phyloP scores from a whole-genome alignment of 495 filamentous ascomycete species.

The Hypoxylon subgilvum region DNA sequence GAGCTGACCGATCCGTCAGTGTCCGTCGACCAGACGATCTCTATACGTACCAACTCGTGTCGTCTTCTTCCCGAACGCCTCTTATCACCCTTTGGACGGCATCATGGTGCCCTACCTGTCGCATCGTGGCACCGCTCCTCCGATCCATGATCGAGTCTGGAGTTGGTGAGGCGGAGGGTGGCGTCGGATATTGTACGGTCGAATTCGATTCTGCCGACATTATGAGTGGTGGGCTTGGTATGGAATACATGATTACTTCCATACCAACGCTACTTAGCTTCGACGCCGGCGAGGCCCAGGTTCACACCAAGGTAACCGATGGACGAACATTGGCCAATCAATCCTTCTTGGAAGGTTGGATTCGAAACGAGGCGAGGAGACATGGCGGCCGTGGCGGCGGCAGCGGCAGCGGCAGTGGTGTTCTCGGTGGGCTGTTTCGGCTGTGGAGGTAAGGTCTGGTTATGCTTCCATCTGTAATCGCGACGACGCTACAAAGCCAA shows the following conservation, averaged over 20 bases:
- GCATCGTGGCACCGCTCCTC: constrained; percentile 59
- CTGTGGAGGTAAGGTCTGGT: constrained; percentile 28
- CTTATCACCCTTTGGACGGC: constrained; percentile 75
- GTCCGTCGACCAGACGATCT: constrained; percentile 67
- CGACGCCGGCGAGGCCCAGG: constrained; percentile 63
- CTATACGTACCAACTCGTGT: constrained; percentile 63
- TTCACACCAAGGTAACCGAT: constrained; percentile 59
- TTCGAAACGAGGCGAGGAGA: constrained; percentile 62
- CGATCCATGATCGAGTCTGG: constrained; percentile 59
- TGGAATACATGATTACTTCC: constrained; percentile 66
- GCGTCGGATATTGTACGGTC: constrained; percentile 65
- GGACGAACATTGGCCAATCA: constrained; percentile 60
- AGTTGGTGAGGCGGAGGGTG: constrained; percentile 65
- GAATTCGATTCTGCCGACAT: constrained; percentile 68
- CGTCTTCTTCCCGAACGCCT: constrained; percentile 62
- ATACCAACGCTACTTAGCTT: constrained; percentile 74
- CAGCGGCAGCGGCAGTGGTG: constrained; percentile 41
- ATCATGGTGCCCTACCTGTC: constrained; percentile 67
- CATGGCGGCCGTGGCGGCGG: constrained; percentile 55
- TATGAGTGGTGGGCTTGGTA: constrained; percentile 56
- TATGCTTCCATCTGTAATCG: background rate
- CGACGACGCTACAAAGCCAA: background rate
- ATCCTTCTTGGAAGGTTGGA: constrained; percentile 64
- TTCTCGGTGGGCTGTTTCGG: constrained; percentile 55
- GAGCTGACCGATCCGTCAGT: constrained; percentile 39